Evolutionary conservation across 192 early-diverging fungal genomes (phyloP).

Genomic region (Spinellus fusiger): DNA sequence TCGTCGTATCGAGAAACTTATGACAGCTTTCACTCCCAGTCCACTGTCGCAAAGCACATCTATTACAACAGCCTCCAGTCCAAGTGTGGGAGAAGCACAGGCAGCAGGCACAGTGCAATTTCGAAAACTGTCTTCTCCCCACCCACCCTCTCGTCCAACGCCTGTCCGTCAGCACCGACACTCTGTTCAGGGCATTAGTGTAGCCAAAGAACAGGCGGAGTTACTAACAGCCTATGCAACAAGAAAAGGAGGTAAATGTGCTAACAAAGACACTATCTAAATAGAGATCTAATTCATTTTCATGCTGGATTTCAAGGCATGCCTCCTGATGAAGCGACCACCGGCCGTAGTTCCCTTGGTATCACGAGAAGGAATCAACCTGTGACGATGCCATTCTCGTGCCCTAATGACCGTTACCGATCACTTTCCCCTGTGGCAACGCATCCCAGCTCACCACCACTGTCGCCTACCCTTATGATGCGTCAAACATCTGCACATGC

Average conservation of each 20-base stretch:
- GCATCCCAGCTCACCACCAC: slow-evolving; percentile 5
- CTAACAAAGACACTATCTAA: neutral
- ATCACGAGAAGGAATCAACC: too few relatives aligned
- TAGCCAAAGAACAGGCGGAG: slow-evolving; percentile 30
- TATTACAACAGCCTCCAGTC: neutral
- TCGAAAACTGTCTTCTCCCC: neutral
- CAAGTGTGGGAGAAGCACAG: neutral
- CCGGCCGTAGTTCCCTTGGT: neutral
- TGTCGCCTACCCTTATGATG: slow-evolving; percentile 8
- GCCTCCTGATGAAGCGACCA: neutral
- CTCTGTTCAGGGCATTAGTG: slow-evolving; percentile 29
- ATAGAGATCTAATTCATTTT: neutral
- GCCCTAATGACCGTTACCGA: slow-evolving; percentile 6
- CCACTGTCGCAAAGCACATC: slow-evolving; percentile 13
- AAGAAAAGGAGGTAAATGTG: slow-evolving; percentile 12
- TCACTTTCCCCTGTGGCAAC: slow-evolving; percentile 7
- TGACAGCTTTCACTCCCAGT: slow-evolving; percentile 28
- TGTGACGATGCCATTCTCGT: neutral
- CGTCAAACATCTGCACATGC: slow-evolving; percentile 11
- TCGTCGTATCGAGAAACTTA: slow-evolving; percentile 26
- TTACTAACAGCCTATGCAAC: slow-evolving; percentile 12
- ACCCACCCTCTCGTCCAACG: slow-evolving; percentile 1
- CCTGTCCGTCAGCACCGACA: slow-evolving; percentile 25
- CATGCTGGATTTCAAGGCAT: neutral
- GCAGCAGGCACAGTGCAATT: neutral